A percentile compares a stretch with the other conserved stretches of the same genome.
These are phyloP conservation scores for Solioccasus polychromus DNA, from an alignment of 768 basidiomycete species.

Conservation along the genomic window DNA sequence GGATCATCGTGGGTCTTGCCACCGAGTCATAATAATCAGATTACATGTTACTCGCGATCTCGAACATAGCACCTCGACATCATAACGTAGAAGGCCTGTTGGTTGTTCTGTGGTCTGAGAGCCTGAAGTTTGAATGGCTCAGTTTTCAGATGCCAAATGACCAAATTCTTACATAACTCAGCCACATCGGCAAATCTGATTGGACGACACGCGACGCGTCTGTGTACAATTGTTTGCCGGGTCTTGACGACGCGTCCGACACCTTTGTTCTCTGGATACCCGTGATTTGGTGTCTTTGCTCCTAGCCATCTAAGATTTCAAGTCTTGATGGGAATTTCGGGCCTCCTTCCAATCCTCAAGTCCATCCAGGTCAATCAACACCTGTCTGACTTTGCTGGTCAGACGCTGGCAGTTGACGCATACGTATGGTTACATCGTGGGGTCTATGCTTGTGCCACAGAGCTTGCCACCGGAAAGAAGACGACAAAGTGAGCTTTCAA, in stretches of 20 bases:
- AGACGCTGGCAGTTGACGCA: constrained; percentile 89
- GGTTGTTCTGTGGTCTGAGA: too few species aligned
- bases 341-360: constrained; percentile 86
- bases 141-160: too few species aligned
- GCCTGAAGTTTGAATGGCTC: too few species aligned
- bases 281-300: constrained; percentile 1
- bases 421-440: constrained; percentile 95
- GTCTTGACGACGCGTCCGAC: neutral
- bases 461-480: constrained; percentile 78
- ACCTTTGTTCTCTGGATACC: constrained; percentile 2
- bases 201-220: constrained; percentile 30
- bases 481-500: constrained; percentile 71
- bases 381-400: constrained; percentile 78
- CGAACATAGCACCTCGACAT: too few species aligned
- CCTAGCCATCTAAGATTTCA: neutral
- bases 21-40: too few species aligned
- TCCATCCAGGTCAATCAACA: constrained; percentile 78
- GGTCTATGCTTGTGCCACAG: constrained; percentile 84
- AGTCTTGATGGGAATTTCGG: constrained; percentile 83
- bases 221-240: constrained; percentile 28
- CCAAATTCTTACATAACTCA: too few species aligned
- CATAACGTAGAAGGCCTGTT: too few species aligned
- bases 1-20: too few species aligned
- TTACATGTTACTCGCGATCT: too few species aligned
- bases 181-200: too few species aligned